These are phyloP conservation scores for Globisporangium cylindrosporum DNA, from an alignment of 352 stramenopile species.

Conservation along the genomic window DNA sequence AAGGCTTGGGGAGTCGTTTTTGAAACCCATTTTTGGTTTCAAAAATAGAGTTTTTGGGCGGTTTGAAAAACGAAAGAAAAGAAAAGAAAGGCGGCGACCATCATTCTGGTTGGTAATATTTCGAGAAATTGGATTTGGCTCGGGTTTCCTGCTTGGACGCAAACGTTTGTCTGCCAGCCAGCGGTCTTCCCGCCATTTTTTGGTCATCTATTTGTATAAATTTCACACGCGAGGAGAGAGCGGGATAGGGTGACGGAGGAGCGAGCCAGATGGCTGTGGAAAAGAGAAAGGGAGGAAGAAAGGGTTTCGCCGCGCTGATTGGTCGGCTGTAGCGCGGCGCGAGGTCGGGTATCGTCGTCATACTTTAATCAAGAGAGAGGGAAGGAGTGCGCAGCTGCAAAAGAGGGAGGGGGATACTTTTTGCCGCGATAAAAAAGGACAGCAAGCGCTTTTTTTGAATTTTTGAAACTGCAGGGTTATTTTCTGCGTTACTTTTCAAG, in stretches of 20 bases:
- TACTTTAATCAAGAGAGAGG: not conserved
- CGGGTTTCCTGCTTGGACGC: not conserved
- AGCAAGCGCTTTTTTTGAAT: conserved; percentile 31
- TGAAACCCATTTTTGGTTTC: conserved; percentile 16
- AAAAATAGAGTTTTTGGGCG: conserved; percentile 14
- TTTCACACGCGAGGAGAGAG: conserved; percentile 1
- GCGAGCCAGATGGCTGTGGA: not conserved
- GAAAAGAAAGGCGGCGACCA: conserved; percentile 3
- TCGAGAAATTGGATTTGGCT: not conserved
- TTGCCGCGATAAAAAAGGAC: conserved; percentile 9
- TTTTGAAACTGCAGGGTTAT: conserved; percentile 28
- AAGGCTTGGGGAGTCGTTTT: conserved; percentile 10
- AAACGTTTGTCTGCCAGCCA: conserved; percentile 3
- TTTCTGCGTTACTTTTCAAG: conserved; percentile 2
- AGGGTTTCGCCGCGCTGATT: conserved; percentile 11
- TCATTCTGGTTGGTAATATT: not conserved
- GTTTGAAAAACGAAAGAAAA: conserved; percentile 10
- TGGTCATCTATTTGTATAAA: not conserved
- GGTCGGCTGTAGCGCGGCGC: conserved; percentile 1
- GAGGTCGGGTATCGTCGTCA: not conserved
- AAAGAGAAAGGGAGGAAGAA: conserved; percentile 13
- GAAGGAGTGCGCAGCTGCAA: not conserved
- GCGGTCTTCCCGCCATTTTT: conserved; percentile 11
- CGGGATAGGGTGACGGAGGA: not conserved
- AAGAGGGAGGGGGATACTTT: conserved; percentile 8